phyloP scores from a whole-genome alignment of 106 monocot genomes.

The Cymbidium sinense region DNA sequence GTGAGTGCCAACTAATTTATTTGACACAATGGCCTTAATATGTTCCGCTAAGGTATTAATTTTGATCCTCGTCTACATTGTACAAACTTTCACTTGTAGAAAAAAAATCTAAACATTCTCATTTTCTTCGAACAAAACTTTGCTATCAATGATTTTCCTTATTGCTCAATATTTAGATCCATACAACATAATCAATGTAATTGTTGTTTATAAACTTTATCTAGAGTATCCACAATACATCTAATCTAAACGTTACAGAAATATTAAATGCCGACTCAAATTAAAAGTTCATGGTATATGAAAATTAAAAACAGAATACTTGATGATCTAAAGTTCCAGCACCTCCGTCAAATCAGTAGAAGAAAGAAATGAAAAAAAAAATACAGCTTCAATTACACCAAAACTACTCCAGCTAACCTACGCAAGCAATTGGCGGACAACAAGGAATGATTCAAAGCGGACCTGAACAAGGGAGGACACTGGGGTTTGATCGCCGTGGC shows the following conservation, averaged over 20 bases:
- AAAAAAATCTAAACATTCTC: too few species aligned
- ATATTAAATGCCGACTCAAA: not conserved
- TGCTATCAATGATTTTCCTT: too few species aligned
- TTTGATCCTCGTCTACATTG: too few species aligned
- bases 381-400: not conserved
- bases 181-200: too few species aligned
- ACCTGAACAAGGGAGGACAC: slow-evolving; percentile 76
- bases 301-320: not conserved
- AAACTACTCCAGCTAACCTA: not conserved
- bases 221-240: too few species aligned
- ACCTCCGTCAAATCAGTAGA: not conserved
- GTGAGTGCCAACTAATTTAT: too few species aligned
- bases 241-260: not conserved
- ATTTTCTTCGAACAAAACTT: too few species aligned
- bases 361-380: not conserved
- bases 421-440: not conserved
- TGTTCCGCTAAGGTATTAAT: too few species aligned
- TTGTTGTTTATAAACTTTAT: too few species aligned
- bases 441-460: not conserved
- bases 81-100: too few species aligned
- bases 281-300: not conserved
- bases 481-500: slow-evolving; percentile 68
- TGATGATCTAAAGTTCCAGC: not conserved
- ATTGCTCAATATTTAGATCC: too few species aligned
- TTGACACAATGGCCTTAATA: too few species aligned